Evolutionary conservation across 2,329 filamentous ascomycete genomes (phyloP).

Genomic region (Colletotrichum brevisporum): DNA sequence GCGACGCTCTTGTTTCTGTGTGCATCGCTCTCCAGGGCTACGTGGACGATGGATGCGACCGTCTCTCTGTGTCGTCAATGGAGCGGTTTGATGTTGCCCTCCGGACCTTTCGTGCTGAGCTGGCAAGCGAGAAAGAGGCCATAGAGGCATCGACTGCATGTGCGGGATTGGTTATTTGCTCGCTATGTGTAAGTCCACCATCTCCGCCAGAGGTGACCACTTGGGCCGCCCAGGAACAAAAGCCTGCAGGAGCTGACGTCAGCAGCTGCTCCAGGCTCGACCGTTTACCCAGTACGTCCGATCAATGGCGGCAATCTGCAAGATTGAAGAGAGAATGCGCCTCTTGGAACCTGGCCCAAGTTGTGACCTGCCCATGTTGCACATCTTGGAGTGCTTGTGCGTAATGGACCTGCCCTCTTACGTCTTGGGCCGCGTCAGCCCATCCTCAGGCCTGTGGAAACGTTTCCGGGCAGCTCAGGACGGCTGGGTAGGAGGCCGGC

Average conservation of each 20-base stretch:
- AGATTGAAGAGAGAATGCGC: not conserved
- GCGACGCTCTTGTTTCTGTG: not conserved
- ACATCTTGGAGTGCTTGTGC: not conserved
- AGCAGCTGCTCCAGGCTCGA: not conserved
- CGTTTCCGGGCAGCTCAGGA: not conserved
- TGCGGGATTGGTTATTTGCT: not conserved
- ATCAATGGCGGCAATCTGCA: not conserved
- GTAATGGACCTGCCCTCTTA: conserved; percentile 10
- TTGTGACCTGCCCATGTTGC: not conserved
- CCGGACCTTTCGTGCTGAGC: not conserved
- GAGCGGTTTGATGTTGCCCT: not conserved
- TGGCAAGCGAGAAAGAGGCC: not conserved
- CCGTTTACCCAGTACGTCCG: conserved; percentile 1
- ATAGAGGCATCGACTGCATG: not conserved
- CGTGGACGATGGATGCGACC: not conserved
- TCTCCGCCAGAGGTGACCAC: not conserved
- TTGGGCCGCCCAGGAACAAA: not conserved
- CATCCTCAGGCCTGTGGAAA: conserved; percentile 6
- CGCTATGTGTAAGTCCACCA: not conserved
- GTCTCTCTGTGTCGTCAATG: not conserved
- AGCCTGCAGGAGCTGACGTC: not conserved
- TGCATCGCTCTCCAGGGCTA: conserved; percentile 1
- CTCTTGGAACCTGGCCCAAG: not conserved
- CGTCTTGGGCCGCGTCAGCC: not conserved
- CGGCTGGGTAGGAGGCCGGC: not conserved